phyloP scores from a whole-genome alignment of 495 filamentous ascomycete genomes.

The Zalerion maritima region DNA sequence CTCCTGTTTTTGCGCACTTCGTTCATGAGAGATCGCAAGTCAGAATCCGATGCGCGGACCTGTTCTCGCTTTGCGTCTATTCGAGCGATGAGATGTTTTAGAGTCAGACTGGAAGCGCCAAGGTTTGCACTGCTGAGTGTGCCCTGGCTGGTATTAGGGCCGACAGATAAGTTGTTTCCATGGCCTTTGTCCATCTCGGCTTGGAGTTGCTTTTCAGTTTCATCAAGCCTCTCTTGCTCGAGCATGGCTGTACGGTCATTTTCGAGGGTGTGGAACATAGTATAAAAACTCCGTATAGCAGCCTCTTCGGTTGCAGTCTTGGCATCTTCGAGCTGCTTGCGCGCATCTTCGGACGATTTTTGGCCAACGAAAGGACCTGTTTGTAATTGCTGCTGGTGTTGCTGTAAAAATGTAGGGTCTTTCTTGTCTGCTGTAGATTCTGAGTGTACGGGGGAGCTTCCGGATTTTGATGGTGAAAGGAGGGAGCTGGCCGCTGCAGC shows the following conservation, averaged over 20 bases:
- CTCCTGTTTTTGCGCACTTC: slow-evolving; percentile 94
- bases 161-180: slow-evolving; percentile 30
- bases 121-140: slow-evolving; percentile 86
- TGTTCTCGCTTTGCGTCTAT: slow-evolving; percentile 83
- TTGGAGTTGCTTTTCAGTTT: slow-evolving; percentile 89
- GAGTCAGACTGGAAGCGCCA: slow-evolving; percentile 87
- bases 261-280: slow-evolving; percentile 85
- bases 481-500: slow-evolving; percentile 29
- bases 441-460: slow-evolving; percentile 41
- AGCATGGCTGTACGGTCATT: slow-evolving; percentile 92
- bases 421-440: slow-evolving; percentile 36
- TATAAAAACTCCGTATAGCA: slow-evolving; percentile 77
- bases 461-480: slow-evolving; percentile 41
- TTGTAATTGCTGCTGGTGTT: no score
- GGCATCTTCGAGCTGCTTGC: slow-evolving; percentile 85
- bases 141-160: slow-evolving; percentile 48
- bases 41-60: slow-evolving; percentile 81
- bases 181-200: slow-evolving; percentile 70
- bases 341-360: slow-evolving; percentile 68
- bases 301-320: slow-evolving; percentile 87
- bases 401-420: no score
- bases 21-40: slow-evolving; percentile 81
- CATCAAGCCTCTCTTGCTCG: slow-evolving; percentile 92
- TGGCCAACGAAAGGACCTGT: no score
- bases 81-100: slow-evolving; percentile 90